Conservation (phyloP, 306 rosid genomes). For the Pyrus communis region DNA sequence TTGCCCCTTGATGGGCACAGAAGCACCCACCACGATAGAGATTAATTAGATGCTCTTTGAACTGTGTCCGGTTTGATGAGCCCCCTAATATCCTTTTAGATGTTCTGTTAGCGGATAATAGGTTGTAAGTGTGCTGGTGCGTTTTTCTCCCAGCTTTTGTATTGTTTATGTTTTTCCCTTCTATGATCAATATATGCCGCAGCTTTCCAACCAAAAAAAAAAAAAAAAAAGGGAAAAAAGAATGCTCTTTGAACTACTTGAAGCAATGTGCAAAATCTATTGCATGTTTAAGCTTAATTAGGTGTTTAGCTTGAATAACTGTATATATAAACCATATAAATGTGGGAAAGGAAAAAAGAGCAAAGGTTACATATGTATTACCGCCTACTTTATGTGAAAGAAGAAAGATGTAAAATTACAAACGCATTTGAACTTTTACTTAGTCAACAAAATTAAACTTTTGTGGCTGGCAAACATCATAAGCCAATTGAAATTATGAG, state of each 20-base stretch:
- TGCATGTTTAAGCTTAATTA: background rate
- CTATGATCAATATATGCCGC: no score
- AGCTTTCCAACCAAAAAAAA: no score
- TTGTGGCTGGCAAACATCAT: slow-evolving; percentile 10
- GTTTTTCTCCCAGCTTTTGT: no score
- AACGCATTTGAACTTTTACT: background rate
- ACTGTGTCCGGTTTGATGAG: background rate
- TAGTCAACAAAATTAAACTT: slow-evolving; percentile 19
- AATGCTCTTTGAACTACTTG: background rate
- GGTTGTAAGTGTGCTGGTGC: no score
- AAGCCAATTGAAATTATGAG: slow-evolving; percentile 12
- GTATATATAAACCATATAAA: no score
- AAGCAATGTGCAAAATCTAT: background rate
- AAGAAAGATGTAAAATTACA: background rate
- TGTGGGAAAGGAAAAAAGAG: no score
- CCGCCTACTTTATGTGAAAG: background rate
- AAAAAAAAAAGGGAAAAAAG: background rate
- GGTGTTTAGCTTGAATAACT: background rate
- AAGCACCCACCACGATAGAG: slow-evolving; percentile 9
- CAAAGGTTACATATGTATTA: no score
- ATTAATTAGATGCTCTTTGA: background rate
- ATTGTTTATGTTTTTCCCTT: no score
- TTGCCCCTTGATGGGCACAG: background rate
- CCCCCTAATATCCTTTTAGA: no score
- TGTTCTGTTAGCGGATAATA: no score